These are phyloP conservation scores for Kodamaea jinghongensis DNA, from an alignment of 805 yeast species.

Conservation along the genomic window DNA sequence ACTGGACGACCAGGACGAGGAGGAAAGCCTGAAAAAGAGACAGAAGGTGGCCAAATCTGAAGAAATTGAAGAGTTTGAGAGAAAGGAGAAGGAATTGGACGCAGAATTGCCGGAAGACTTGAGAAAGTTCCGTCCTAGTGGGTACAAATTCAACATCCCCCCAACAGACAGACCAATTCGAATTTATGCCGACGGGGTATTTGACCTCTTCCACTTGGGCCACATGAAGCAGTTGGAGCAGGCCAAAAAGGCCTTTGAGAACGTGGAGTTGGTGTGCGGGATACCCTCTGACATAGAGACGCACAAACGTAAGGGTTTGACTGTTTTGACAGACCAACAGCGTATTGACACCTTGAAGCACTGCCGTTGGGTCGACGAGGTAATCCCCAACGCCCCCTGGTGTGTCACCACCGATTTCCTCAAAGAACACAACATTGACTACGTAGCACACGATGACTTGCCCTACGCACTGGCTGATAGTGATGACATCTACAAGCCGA, in stretches of 20 bases:
- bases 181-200: slow-evolving; percentile 97
- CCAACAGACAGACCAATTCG: slow-evolving; percentile 84
- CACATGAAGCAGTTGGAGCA: slow-evolving; percentile 98
- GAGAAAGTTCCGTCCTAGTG: slow-evolving; percentile 76
- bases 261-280: slow-evolving; percentile 84
- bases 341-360: slow-evolving; percentile 89
- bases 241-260: slow-evolving; percentile 87
- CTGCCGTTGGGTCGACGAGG: slow-evolving; percentile 98
- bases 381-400: slow-evolving; percentile 95
- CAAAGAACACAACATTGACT: slow-evolving; percentile 78
- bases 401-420: slow-evolving; percentile 81
- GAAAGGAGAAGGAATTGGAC: slow-evolving; percentile 60
- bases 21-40: slow-evolving; percentile 11
- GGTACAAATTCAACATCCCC: slow-evolving; percentile 76
- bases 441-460: slow-evolving; percentile 95
- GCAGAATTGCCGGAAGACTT: slow-evolving; percentile 63
- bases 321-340: slow-evolving; percentile 85
- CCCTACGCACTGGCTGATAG: slow-evolving; percentile 89
- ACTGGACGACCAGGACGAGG: slow-evolving; percentile 18
- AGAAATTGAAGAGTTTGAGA: slow-evolving; percentile 32
- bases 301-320: slow-evolving; percentile 88
- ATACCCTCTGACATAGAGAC: slow-evolving; percentile 88
- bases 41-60: slow-evolving; percentile 25
- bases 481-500: slow-evolving; percentile 91
- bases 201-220: slow-evolving; percentile 93